These are phyloP conservation scores for Ambrosia artemisiifolia DNA, from an alignment of 129 eudicot species.

Conservation along the genomic window DNA sequence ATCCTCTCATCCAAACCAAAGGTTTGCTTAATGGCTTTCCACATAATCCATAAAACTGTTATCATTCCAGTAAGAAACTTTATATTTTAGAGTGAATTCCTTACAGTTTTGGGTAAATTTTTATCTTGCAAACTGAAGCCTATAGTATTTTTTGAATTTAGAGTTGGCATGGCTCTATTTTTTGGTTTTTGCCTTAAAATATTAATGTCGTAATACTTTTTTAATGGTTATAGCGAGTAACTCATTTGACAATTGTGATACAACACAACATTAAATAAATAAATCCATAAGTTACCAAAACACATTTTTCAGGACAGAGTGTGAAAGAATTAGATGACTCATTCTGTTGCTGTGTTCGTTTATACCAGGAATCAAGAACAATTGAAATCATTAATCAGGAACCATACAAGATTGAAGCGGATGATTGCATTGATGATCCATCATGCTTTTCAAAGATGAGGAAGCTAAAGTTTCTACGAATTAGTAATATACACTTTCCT, in stretches of 20 bases:
- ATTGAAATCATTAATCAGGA: conserved; percentile 10
- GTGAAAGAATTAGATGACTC: not conserved
- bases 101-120: not conserved
- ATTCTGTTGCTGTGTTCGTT: conserved; percentile 7
- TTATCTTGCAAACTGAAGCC: not conserved
- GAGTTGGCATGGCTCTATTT: not conserved
- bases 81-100: not conserved
- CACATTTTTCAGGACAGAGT: not conserved
- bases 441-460: conserved; percentile 14
- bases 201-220: not conserved
- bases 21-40: conserved; percentile 1
- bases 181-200: not conserved
- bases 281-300: not conserved
- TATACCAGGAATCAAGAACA: not conserved
- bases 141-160: not conserved
- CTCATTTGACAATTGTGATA: not conserved
- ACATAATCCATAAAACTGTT: not conserved
- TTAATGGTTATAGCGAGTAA: not conserved
- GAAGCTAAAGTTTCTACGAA: conserved; percentile 13
- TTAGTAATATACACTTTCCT: conserved; percentile 10
- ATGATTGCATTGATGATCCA: not conserved
- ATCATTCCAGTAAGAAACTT: not conserved
- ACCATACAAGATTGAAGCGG: conserved; percentile 4
- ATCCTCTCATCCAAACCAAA: not conserved
- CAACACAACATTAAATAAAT: not conserved